Evolutionary conservation across 441 rosid genomes (phyloP), one percentile per base, ranked within the genome.

Genomic region (Theobroma grandiflorum): DNA sequence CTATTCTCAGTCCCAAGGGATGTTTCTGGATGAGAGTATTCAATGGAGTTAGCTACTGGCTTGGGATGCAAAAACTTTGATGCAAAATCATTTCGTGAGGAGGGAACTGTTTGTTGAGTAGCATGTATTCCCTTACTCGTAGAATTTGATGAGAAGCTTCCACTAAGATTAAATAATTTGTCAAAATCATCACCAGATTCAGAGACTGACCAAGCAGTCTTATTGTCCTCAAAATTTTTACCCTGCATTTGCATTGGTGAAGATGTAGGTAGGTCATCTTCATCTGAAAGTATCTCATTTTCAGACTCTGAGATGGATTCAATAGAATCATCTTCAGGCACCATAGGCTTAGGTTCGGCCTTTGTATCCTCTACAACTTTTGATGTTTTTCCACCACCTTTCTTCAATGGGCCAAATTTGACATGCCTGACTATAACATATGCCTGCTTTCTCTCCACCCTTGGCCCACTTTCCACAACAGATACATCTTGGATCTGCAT

Each of bases 331-430:
- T 83, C 86, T 74, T 79, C 82, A 67, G 18, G 42, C 14, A 40
- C 31, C 16, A n/a, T n/a, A 47, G 78, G 35, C 11, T 58, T 65
- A n/a, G 45, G 66, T 80, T 79, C 61, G 0, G 78, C 16, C 16
- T 33, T 55, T 0, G 35, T 8, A 67, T 71, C 82, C 47, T 82
- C 84, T 45, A 74, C 74, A 18, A 79, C 88, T 81, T 88, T 92
- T 42, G 61, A 40, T 55, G 86, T 93, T 69, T 86, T 92, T 14
- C 76, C 85, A 74, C 86, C 84, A 72, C 95, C 90, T 85, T 90
- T 95, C 90, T 93, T 95, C 15, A 91, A 40, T 42, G 86, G 91
- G 9, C 98, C 99, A 80, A 91, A 97, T 87, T 94, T 97, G 62
- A 80, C 84, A 65, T 95, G 99, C 85, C 96, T 86, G 76, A 93